Evolutionary conservation across 176 grass and related monocot genomes (phyloP).

Genomic region (Hsuehochloa calcarea): DNA sequence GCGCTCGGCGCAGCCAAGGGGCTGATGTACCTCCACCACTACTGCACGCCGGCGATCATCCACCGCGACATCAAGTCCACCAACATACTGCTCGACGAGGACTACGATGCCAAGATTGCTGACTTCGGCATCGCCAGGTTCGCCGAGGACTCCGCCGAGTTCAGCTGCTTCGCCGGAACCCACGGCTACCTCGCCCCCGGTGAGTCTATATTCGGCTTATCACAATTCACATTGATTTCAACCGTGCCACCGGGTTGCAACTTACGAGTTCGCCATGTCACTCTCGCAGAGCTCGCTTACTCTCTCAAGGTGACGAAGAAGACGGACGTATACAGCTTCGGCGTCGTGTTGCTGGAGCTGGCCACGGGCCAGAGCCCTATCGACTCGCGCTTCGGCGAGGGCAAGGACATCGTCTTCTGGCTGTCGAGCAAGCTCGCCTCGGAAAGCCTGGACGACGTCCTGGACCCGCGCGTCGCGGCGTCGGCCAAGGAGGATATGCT

Average conservation of each 20-base stretch:
- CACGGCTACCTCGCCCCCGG: conserved; percentile 93
- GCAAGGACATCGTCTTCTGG: conserved; percentile 82
- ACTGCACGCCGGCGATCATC: conserved; percentile 76
- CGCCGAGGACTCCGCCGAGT: conserved; percentile 39
- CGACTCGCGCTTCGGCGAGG: conserved; percentile 71
- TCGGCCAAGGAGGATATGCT: conserved; percentile 61
- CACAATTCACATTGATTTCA: background rate
- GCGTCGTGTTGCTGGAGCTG: conserved; percentile 82
- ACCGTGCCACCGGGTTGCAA: background rate
- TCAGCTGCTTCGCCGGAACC: conserved; percentile 77
- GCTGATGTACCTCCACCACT: conserved; percentile 90
- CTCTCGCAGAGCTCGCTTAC: conserved; percentile 67
- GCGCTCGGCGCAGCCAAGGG: conserved; percentile 74
- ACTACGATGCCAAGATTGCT: conserved; percentile 77
- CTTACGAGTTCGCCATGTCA: background rate
- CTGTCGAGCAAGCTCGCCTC: conserved; percentile 48
- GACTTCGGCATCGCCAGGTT: conserved; percentile 88
- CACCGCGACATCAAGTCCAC: conserved; percentile 88
- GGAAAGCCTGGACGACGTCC: conserved; percentile 41
- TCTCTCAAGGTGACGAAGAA: conserved; percentile 74
- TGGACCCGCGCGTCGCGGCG: conserved; percentile 48
- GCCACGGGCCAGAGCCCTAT: conserved; percentile 67
- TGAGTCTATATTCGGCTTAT: background rate
- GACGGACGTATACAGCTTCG: conserved; percentile 92
- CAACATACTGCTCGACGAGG: conserved; percentile 79